Conservation (phyloP, 305 asterid genomes). For the Solanum chacoense region DNA sequence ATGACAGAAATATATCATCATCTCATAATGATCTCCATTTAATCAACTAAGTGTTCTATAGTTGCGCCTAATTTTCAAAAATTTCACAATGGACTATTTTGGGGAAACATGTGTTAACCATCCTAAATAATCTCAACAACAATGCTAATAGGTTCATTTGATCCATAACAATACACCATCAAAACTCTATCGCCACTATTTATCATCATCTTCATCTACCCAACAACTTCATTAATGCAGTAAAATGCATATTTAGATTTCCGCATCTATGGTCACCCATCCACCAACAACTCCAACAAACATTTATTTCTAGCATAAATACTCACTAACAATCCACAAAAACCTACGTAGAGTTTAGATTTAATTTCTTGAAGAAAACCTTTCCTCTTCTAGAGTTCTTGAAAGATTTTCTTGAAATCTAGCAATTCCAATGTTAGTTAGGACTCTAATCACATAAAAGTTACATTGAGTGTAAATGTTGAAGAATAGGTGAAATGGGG, state of each 20-base stretch:
- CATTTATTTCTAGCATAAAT: not conserved
- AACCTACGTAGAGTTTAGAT: not conserved
- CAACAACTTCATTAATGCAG: not conserved
- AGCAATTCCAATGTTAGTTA: not conserved
- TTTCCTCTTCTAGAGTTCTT: not conserved
- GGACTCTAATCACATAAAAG: not conserved
- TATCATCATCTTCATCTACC: not conserved
- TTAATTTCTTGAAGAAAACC: not conserved
- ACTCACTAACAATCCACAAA: not conserved
- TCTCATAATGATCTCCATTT: not conserved
- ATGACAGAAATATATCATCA: not conserved
- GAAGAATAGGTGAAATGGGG: not conserved
- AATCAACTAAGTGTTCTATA: not conserved
- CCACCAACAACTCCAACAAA: not conserved
- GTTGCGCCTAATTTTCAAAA: not conserved
- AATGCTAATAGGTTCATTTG: not conserved
- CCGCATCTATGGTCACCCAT: not conserved
- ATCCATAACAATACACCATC: not conserved
- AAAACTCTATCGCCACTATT: not conserved
- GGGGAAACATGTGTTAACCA: not conserved
- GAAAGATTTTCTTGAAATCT: not conserved
- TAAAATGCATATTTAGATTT: not conserved
- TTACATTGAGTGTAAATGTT: not conserved
- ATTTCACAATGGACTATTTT: not conserved
- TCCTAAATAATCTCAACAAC: not conserved